Percentiles rank a stretch among this genome's conserved stretches.
Conservation (phyloP, 495 filamentous ascomycete genomes). For the Hypomontagnella monticulosa region DNA sequence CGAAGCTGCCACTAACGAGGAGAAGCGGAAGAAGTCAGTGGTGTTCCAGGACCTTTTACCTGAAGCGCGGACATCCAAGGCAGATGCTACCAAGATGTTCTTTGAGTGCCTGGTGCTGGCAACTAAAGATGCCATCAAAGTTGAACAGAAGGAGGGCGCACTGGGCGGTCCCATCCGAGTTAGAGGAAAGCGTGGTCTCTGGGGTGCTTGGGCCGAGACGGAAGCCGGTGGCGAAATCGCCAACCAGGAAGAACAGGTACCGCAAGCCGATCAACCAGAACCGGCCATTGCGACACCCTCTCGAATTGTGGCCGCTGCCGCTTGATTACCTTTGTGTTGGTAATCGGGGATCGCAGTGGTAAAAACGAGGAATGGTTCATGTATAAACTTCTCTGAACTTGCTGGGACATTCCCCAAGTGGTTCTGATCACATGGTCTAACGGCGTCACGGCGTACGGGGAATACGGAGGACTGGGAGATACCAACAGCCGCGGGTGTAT, state of each 20-base stretch:
- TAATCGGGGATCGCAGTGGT: slow-evolving; percentile 19
- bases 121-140: slow-evolving; percentile 96
- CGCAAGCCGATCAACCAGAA: slow-evolving; percentile 44
- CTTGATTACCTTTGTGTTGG: slow-evolving; percentile 29
- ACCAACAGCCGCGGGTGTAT: slow-evolving; percentile 47
- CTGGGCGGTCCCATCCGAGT: slow-evolving; percentile 83
- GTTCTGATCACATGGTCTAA: slow-evolving; percentile 38
- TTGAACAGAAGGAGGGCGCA: slow-evolving; percentile 82
- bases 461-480: slow-evolving; percentile 38
- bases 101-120: slow-evolving; percentile 95
- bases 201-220: slow-evolving; percentile 94
- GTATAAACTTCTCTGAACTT: slow-evolving; percentile 47
- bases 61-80: slow-evolving; percentile 76
- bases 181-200: slow-evolving; percentile 86
- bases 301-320: slow-evolving; percentile 47
- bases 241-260: slow-evolving; percentile 49
- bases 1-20: slow-evolving; percentile 65
- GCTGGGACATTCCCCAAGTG: slow-evolving; percentile 40
- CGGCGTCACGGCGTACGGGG: slow-evolving; percentile 44
- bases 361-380: slow-evolving; percentile 44
- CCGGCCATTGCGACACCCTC: slow-evolving; percentile 48
- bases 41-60: slow-evolving; percentile 93
- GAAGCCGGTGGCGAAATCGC: slow-evolving; percentile 70
- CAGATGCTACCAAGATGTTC: slow-evolving; percentile 98
- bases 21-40: slow-evolving; percentile 79